Base-by-base conservation (phyloP, 768 basidiomycete genomes). In the Neoboletus brunneissimus region DNA sequence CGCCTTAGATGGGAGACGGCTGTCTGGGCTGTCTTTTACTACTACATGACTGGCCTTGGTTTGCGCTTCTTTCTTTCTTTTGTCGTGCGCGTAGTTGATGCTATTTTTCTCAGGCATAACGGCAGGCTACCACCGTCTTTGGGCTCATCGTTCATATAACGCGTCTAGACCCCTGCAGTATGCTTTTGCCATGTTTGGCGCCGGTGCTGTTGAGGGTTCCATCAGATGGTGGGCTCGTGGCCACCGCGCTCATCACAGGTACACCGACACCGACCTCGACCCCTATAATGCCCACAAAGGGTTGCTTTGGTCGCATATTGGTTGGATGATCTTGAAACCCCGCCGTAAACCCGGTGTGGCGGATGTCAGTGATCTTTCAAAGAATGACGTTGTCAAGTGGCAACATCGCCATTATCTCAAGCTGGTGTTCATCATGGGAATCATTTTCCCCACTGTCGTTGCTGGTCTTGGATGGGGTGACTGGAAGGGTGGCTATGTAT, bases 181-280 rank as follows among this genome's bases (percentile, higher is more conserved):
- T 68, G 75, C 83, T 60, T 84, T 98, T 47, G 91, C 94, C 25
- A 65, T 89, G 20, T 81, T 86, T 11, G 97, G 96, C 48, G 87
- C 93, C 2, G 96, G 97, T 47, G 95, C 96, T 5, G 89, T 96
- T 46, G 84, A 99, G 69, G 96, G 96, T 10, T 97, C 95, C 22
- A 96, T 99, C 77, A 90, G 92, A 72, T 98, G 97, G 97, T 98
- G 97, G 97, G 88, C 88, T 22, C 85, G 97, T 51, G 95, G 95
- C 47, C 97, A 99, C 79, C 91, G 96, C 57, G 96, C 96, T 4
- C 95, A 97, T 73, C 95, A 97, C 69, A 84, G 94, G 42, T 96
- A 97, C 77, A 98, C 94, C 63, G 94, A 96, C 75, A 98, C 94
- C 66, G 91, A 94, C 53, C 88, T 98, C 60, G 94, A 97, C 75